These are phyloP conservation scores for Neurospora terricola DNA, from an alignment of 495 filamentous ascomycete genomes.

Conservation along the genomic window DNA sequence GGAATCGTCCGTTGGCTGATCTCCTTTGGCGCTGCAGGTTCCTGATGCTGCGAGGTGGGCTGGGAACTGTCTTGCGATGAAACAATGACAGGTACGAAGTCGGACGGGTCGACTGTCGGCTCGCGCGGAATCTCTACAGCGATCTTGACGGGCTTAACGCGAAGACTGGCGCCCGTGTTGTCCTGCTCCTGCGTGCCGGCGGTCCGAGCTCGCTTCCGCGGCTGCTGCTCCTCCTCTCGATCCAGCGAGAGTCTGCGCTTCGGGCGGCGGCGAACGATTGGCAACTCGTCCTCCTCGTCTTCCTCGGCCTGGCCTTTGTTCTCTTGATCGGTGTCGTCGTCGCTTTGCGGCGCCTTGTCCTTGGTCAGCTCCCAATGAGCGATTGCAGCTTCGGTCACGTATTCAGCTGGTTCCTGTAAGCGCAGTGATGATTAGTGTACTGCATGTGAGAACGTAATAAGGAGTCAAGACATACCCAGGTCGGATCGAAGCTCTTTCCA, in stretches of 20 bases:
- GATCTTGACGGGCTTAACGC: slow-evolving; percentile 1
- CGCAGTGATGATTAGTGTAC: background rate
- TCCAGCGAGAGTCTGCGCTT: background rate
- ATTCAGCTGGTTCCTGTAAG: slow-evolving; percentile 26
- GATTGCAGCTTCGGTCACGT: slow-evolving; percentile 24
- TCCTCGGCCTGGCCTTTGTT: background rate
- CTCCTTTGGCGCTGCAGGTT: background rate
- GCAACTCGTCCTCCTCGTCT: background rate
- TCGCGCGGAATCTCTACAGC: slow-evolving; percentile 8
- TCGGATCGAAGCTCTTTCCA: slow-evolving; percentile 23
- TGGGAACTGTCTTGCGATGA: background rate
- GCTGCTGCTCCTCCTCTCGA: background rate
- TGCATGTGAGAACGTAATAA: background rate
- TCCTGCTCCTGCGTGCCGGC: background rate
- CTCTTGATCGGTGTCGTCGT: background rate
- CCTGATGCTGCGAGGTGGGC: background rate
- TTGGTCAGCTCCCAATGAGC: slow-evolving; percentile 22
- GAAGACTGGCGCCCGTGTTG: background rate
- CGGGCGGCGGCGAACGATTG: background rate
- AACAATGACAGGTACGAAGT: background rate
- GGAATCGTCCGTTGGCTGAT: slow-evolving; percentile 19
- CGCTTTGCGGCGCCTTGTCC: slow-evolving; percentile 6
- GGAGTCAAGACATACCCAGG: slow-evolving; percentile 26
- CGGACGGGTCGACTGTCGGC: slow-evolving; percentile 11
- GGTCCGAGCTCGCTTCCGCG: background rate